A percentile compares a stretch with the other conserved stretches of the same genome.
Conservation (phyloP, 2,329 filamentous ascomycete species). For the Alternaria atra region DNA sequence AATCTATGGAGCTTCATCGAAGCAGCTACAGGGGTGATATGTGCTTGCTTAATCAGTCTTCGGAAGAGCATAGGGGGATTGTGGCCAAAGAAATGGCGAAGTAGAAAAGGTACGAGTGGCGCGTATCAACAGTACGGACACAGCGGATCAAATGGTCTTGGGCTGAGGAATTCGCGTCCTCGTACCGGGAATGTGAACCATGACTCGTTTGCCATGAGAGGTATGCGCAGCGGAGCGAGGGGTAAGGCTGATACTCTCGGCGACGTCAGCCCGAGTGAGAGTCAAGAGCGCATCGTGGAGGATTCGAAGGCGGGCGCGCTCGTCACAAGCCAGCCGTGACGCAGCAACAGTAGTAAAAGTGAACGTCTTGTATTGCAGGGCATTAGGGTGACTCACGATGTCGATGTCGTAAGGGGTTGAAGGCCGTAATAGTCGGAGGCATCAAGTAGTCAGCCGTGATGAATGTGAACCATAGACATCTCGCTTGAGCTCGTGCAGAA, state of each 20-base stretch:
- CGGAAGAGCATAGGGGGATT: slow-evolving; percentile 21
- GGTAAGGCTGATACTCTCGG: slow-evolving; percentile 10
- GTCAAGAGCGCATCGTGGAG: slow-evolving; percentile 23
- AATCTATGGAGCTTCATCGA: slow-evolving; percentile 44
- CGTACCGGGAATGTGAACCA: not conserved
- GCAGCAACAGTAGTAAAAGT: slow-evolving; percentile 8
- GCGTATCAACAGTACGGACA: slow-evolving; percentile 15
- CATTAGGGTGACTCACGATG: slow-evolving; percentile 20
- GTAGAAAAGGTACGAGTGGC: slow-evolving; percentile 12
- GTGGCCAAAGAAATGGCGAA: slow-evolving; percentile 29
- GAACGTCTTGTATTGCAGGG: slow-evolving; percentile 12
- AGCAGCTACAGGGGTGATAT: slow-evolving; percentile 37
- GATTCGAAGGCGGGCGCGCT: slow-evolving; percentile 1
- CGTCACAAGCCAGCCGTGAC: slow-evolving; percentile 5
- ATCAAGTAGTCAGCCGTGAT: too few relatives aligned
- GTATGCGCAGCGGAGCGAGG: slow-evolving; percentile 10
- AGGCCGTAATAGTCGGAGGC: too few relatives aligned
- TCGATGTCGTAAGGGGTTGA: slow-evolving; percentile 15
- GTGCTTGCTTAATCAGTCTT: slow-evolving; percentile 39
- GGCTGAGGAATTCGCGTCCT: not conserved
- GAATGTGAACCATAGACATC: too few relatives aligned
- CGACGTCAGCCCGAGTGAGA: slow-evolving; percentile 22
- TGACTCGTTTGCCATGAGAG: slow-evolving; percentile 7
- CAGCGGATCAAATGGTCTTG: not conserved
- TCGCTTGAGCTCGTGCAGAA: too few relatives aligned